A percentile compares a stretch with the other conserved stretches of the same genome.
These are phyloP conservation scores for Zasmidium angulare DNA, from an alignment of 2,329 filamentous ascomycete species.

Conservation along the genomic window DNA sequence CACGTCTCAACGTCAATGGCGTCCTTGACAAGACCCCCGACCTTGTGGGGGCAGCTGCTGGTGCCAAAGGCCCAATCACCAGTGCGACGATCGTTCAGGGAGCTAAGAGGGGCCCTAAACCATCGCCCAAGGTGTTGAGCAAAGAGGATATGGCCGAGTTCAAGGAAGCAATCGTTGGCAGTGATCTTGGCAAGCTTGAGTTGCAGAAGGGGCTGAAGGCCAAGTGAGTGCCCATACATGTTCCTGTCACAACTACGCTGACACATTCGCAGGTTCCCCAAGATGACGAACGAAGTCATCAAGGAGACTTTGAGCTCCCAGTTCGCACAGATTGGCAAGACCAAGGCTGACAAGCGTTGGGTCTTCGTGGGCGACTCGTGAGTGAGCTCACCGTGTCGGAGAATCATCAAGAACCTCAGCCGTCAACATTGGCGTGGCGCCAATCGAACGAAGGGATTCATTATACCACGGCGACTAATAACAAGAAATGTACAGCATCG, in stretches of 20 bases:
- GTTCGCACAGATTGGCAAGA: conserved; percentile 63
- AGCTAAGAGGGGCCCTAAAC: conserved; percentile 36
- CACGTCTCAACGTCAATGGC: conserved; percentile 35
- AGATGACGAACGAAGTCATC: conserved; percentile 68
- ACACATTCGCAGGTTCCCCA: conserved; percentile 57
- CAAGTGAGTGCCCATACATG: conserved; percentile 45
- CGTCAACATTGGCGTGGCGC: too few relatives aligned
- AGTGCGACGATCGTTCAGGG: conserved; percentile 26
- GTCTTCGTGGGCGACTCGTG: conserved; percentile 32
- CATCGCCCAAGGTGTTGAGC: conserved; percentile 51
- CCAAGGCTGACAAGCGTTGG: conserved; percentile 66
- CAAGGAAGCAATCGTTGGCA: conserved; percentile 68
- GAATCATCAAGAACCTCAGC: neutral
- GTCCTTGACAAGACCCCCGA: conserved; percentile 17
- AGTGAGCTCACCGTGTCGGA: neutral
- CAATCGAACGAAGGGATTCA: too few relatives aligned
- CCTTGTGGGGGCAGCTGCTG: conserved; percentile 31
- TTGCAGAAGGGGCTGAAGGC: conserved; percentile 74
- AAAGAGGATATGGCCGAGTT: conserved; percentile 64
- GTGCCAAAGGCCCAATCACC: conserved; percentile 37
- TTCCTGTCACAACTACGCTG: conserved; percentile 3
- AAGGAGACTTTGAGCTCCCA: conserved; percentile 67
- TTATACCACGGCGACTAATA: neutral
- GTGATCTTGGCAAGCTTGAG: conserved; percentile 70
- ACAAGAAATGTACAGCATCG: neutral